phyloP scores from a whole-genome alignment of 176 grass and related monocot species.

The Aegilops longissima region DNA sequence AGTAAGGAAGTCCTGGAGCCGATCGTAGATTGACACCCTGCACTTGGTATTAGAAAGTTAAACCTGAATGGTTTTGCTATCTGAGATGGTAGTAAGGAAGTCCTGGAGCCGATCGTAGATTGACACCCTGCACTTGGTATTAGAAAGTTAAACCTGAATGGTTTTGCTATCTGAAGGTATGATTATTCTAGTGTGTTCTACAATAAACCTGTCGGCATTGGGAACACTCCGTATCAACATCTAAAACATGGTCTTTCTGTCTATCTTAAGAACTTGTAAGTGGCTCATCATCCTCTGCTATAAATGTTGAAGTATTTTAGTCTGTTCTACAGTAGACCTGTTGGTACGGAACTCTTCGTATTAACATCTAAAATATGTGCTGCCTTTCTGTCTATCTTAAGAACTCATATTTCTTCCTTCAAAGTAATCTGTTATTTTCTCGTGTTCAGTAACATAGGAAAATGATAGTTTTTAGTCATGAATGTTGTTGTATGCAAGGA shows the following conservation, averaged over 20 bases:
- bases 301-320: not conserved
- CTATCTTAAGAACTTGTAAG: not conserved
- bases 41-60: conserved; percentile 19
- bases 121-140: not conserved
- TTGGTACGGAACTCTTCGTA: not conserved
- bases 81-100: not conserved
- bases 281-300: not conserved
- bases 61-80: not conserved
- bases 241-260: not conserved
- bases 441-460: not conserved
- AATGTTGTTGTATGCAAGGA: conserved; percentile 12
- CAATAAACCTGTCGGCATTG: not conserved
- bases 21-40: not conserved
- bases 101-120: not conserved
- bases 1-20: not conserved
- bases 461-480: not conserved
- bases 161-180: not conserved
- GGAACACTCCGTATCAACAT: not conserved
- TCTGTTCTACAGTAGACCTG: not conserved
- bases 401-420: not conserved
- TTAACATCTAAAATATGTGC: not conserved
- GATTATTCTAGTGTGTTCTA: not conserved
- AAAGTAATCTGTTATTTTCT: not conserved
- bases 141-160: conserved; percentile 10
- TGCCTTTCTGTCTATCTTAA: not conserved